Base-by-base conservation (phyloP, 2,329 filamentous ascomycete genomes). In the Endoconidiophora polonica region DNA sequence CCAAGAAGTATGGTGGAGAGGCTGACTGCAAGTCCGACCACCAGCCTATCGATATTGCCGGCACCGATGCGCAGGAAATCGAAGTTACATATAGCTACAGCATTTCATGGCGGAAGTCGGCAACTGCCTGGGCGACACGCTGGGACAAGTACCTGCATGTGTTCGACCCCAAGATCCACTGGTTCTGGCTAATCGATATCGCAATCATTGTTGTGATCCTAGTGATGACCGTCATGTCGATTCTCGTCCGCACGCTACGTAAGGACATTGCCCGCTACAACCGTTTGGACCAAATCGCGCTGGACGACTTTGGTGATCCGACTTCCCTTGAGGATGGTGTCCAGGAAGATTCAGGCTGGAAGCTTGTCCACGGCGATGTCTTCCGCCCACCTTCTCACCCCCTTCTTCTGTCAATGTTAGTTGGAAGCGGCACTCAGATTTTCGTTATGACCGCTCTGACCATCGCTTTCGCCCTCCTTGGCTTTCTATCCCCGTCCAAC, bases 131-230 rank as follows among this genome's bases (percentile, higher is more conserved):
- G 81, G 91, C 91, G 24, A 98, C 91, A 10, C 78, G 91, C 56
- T 98, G 91, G 91, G 91, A 98, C 71, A 96, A 94, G 66, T 96
- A 96, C 62, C 74, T 98, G 36, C 90, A 96, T 60, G 90, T 98
- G 26, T 93, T 88, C 61, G 88, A 96, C 63, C 88, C 91, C 48
- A 93, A 91, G 70, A 96, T 98, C 58, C 91, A 98, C 65, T 98
- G 91, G 91, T 94, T 96, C 69, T 95, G 88, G 53, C 78, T 98
- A 46, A 84, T 96, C 66, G 94, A 94, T 66, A 95, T 88, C 36
- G 85, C 91, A 46, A 80, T 96, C 42, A 94, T 98, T 55, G 88
- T 98, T 46, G 74, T 94, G 45, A 91, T 96, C 65, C 72, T 96
- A 39, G 81, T 90, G 36, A 77, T 87, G 43, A 94, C 91, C 58